These are phyloP conservation scores for Polyporus arcularius DNA, from an alignment of 768 basidiomycete species.

Conservation along the genomic window DNA sequence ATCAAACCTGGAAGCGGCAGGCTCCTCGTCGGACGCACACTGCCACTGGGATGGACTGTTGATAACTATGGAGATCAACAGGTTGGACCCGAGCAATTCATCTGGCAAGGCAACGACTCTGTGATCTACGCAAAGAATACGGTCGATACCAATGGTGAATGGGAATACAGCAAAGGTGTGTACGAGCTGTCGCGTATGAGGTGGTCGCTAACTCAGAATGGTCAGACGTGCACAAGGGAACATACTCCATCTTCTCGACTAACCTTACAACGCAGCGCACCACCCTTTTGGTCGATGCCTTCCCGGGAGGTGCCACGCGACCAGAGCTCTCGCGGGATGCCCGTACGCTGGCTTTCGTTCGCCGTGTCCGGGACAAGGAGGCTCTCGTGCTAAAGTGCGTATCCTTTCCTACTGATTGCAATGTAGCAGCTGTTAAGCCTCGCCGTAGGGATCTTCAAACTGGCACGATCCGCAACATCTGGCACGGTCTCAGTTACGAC, in stretches of 20 bases:
- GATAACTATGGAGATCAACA: constrained; percentile 67
- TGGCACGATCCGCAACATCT: constrained; percentile 63
- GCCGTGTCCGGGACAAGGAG: constrained; percentile 72
- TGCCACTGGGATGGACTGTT: constrained; percentile 63
- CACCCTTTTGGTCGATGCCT: constrained; percentile 52
- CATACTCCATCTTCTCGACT: constrained; percentile 68
- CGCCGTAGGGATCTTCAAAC: constrained; percentile 59
- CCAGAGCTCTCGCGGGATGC: constrained; percentile 71
- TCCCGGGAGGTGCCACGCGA: constrained; percentile 72
- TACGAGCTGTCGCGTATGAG: background rate
- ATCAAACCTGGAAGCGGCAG: constrained; percentile 47
- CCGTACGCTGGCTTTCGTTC: constrained; percentile 72
- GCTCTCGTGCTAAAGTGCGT: constrained; percentile 69
- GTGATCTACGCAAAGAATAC: constrained; percentile 72
- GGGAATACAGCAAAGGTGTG: constrained; percentile 67
- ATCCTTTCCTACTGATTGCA: background rate
- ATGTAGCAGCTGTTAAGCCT: background rate
- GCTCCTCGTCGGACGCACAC: constrained; percentile 53
- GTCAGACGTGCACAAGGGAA: constrained; percentile 67
- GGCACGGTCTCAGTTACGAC: constrained; percentile 73
- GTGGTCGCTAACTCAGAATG: background rate
- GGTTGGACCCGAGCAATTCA: constrained; percentile 71
- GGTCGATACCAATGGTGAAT: constrained; percentile 44
- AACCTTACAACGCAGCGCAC: constrained; percentile 60
- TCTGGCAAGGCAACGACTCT: constrained; percentile 59